phyloP scores from a whole-genome alignment of 2,329 filamentous ascomycete genomes.

The Penicillium sp. region DNA sequence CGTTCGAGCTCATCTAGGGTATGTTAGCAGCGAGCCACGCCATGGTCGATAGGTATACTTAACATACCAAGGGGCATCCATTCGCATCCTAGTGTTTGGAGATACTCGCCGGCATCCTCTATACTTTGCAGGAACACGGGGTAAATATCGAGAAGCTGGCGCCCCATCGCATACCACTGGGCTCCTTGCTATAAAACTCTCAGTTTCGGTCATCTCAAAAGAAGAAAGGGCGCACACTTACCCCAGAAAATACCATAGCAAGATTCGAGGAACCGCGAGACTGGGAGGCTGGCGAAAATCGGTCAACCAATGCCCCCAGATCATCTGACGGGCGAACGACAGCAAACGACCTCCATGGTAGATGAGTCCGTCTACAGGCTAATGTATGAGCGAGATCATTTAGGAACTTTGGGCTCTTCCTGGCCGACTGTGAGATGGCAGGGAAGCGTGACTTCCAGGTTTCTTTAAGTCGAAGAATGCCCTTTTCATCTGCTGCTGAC shows the following conservation, averaged over 20 bases:
- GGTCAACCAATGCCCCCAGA: not conserved
- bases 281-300: not conserved
- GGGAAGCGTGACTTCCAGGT: not conserved
- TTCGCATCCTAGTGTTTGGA: slow-evolving; percentile 11
- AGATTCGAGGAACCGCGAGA: not conserved
- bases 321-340: not conserved
- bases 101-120: slow-evolving; percentile 6
- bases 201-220: not conserved
- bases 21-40: not conserved
- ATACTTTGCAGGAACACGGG: slow-evolving; percentile 13
- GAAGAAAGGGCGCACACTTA: not conserved
- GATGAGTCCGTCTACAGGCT: not conserved
- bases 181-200: slow-evolving; percentile 23
- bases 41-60: not conserved
- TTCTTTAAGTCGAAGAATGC: slow-evolving; percentile 5
- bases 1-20: not conserved
- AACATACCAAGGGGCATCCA: slow-evolving; percentile 11
- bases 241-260: not conserved
- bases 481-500: slow-evolving; percentile 11
- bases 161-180: slow-evolving; percentile 31
- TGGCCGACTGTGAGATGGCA: too few relatives aligned
- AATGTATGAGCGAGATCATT: not conserved
- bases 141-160: slow-evolving; percentile 18
- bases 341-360: not conserved
- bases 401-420: not conserved